Evolutionary conservation across 2,329 filamentous ascomycete genomes (phyloP), one percentile per base, ranked within the genome.

Genomic region (Xylariaceae sp.): DNA sequence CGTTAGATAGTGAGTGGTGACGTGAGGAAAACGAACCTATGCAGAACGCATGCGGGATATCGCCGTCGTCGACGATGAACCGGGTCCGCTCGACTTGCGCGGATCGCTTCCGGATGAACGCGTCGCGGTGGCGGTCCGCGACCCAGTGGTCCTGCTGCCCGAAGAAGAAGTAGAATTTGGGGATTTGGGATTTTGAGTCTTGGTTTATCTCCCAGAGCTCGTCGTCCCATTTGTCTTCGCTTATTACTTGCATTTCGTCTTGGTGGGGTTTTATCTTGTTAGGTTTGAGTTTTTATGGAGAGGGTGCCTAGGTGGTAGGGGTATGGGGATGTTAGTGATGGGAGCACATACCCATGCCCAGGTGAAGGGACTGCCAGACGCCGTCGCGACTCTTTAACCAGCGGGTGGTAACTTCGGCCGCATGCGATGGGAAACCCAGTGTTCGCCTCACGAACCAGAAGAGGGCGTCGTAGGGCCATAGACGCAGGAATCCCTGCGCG

Each of bases 141-240:
- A 87, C 80, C 84, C 84, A 87, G 53, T 84, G 77, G 56, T 87
- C 84, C 47, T 78, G 69, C 56, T 76, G 71, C 1, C 77, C 83
- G 59, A 84, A 86, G 47, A 83, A 79, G 58, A 85, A 76, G 59
- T 80, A 78, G 61, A 86, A 80, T 56, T 76, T 81, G 1, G 76
- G 77, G 1, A 51, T 1, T 22, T 5, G 29, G 19, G 55, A 47
- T 16, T 58, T 57, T 49, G 63, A 60, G 15, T 67, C 68, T 45
- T 70, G 66, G 39, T 64, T 68, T 21, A 74, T 68, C 47, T 78
- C 79, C 81, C 83, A 86, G 22, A 86, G 68, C 57, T 80, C 79
- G 19, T 80, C 75, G 9, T 75, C 76, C 84, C 84, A 86, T 47
- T 63, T 69, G 54, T 85, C 82, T 61, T 83, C 79, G 1, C 71